Evolutionary conservation across 257 asterid species (phyloP), one percentile per base, ranked within the genome.

Genomic region (Apocynum venetum): DNA sequence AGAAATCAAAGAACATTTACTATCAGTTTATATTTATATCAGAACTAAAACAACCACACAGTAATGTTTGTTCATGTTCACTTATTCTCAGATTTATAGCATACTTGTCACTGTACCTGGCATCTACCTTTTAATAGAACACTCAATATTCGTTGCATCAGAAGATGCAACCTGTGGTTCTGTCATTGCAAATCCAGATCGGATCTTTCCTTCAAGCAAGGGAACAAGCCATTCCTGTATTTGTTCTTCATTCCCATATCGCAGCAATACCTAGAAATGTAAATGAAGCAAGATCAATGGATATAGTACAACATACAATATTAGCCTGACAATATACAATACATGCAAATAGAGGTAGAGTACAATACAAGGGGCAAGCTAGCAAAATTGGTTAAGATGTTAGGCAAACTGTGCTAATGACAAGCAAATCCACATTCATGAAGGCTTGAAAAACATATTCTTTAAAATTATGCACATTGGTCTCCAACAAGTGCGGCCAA

Each of bases 121-220:
- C 14, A 60, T 70, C 73, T 80, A 95, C 99, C 97, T 95, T 84
- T 79, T 70, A 85, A 95, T 95, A 73, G 98, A 95, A 83, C 98
- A 95, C 87, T 95, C 97, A 38, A 95, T 95, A 80, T 95, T 95
- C 69, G 98, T 95, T 51, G 99, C 98, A 84, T 93, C 99, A 51
- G 99, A 95, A 59, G 99, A 95, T 57, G 98, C 99, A 78, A 95
- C 97, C 86, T 93, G 97, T 36, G 98, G 98, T 79, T 95, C 99
- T 12, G 99, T 95, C 99, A 95, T 95, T 53, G 99, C 99, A 68
- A 95, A 95, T 77, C 98, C 99, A 65, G 99, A 95, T 31, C 99
- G 89, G 41, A 90, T 91, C 19, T 76, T 89, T 78, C 98, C 99
- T 83, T 91, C 93, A 31, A 95, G 98, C 88, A 95, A 87, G 17